Percentiles rank a stretch among this genome's conserved stretches.
These are phyloP conservation scores for Aspergillus diversus DNA, from an alignment of 495 filamentous ascomycete genomes.

Conservation along the genomic window DNA sequence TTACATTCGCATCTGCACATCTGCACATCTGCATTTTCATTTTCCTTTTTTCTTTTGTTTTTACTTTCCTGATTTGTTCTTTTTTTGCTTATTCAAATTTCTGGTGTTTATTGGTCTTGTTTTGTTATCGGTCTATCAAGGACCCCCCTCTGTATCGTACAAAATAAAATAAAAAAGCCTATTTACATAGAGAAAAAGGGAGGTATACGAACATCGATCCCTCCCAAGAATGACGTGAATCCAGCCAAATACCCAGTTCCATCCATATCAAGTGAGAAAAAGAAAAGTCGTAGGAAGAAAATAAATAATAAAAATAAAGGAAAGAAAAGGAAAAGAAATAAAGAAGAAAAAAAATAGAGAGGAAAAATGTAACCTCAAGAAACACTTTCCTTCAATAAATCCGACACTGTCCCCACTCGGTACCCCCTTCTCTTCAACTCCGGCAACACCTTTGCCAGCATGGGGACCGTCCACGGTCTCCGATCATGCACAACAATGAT, in stretches of 20 bases:
- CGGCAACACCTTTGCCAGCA: constrained; percentile 71
- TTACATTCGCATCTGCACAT: too few species aligned
- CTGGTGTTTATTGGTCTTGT: constrained; percentile 4
- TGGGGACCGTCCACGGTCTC: constrained; percentile 75
- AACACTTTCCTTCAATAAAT: constrained; percentile 50
- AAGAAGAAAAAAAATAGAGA: constrained; percentile 1
- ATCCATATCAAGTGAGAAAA: not conserved
- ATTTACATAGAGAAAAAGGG: constrained; percentile 5
- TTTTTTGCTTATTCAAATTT: constrained; percentile 5
- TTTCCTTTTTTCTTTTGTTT: constrained; percentile 2
- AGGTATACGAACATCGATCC: not conserved
- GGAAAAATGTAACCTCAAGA: constrained; percentile 1
- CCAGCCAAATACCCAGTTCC: too few species aligned
- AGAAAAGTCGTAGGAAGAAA: not conserved
- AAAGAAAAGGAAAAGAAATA: not conserved
- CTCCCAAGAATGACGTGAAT: not conserved
- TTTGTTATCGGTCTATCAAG: constrained; percentile 3
- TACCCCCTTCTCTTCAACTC: constrained; percentile 71
- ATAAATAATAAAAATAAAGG: constrained; percentile 4
- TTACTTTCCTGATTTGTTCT: not conserved
- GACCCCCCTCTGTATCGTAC: not conserved
- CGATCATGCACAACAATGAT: constrained; percentile 85
- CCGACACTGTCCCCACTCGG: constrained; percentile 66
- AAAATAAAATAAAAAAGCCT: not conserved
- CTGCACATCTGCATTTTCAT: too few species aligned